A percentile compares a stretch with the other conserved stretches of the same genome.
Conservation (phyloP, 176 grass and related monocot genomes). For the Pontederia crassipes region DNA sequence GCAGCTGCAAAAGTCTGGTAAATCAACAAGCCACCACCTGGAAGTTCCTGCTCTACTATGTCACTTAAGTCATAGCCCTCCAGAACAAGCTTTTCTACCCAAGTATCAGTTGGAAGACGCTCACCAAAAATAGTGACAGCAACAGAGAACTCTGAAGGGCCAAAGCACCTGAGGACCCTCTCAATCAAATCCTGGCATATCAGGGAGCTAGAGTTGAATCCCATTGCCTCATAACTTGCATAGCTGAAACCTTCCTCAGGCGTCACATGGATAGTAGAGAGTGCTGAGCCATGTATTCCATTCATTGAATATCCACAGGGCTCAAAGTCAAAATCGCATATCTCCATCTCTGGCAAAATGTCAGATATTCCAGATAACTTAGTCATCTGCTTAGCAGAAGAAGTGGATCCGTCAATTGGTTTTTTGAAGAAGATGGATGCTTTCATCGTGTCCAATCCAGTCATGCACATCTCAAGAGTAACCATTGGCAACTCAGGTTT, state of each 20-base stretch:
- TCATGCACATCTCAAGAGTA: conserved; percentile 42
- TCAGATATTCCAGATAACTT: conserved; percentile 29
- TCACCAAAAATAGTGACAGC: conserved; percentile 30
- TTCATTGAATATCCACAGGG: conserved; percentile 46
- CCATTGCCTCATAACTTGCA: conserved; percentile 39
- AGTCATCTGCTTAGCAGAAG: conserved; percentile 30
- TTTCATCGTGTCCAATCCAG: conserved; percentile 15
- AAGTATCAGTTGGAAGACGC: conserved; percentile 2
- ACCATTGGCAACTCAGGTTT: conserved; percentile 27
- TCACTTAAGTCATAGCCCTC: conserved; percentile 20
- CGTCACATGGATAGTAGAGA: conserved; percentile 39
- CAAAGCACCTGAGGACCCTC: conserved; percentile 29
- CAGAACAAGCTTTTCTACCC: conserved; percentile 16
- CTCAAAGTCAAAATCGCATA: conserved; percentile 40
- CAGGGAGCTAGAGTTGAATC: conserved; percentile 20
- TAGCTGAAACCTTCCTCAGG: conserved; percentile 42
- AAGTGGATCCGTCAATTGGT: conserved; percentile 16
- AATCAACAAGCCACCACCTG: conserved; percentile 23
- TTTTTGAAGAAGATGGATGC: conserved; percentile 30
- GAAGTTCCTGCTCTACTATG: conserved; percentile 20
- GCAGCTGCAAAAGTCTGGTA: conserved; percentile 27
- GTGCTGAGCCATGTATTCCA: conserved; percentile 23
- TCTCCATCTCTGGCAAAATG: conserved; percentile 38
- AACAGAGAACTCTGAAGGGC: conserved; percentile 30
- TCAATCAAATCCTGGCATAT: conserved; percentile 21